Evolutionary conservation across 2,329 filamentous ascomycete genomes (phyloP), one percentile per base, ranked within the genome.

Genomic region (Xenoacremonium recifei): DNA sequence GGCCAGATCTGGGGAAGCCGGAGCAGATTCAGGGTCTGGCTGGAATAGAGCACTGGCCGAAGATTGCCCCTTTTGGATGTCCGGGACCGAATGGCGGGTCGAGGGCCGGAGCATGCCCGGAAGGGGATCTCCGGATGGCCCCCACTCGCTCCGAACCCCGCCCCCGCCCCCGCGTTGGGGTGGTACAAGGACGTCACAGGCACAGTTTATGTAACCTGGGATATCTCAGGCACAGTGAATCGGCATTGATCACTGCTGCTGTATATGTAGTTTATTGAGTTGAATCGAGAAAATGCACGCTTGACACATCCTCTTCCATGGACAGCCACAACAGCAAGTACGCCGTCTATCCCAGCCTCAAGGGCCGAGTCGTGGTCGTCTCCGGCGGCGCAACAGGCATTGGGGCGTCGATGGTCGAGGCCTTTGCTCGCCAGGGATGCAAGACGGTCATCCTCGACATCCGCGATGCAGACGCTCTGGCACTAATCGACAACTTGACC

Each of bases 341-440:
- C 17, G 69, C 70, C 18, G 64, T 54, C 3, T 73, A 72, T 41
- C 69, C 68, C 7, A 71, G 68, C 50, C 54, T 73, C 25, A 56
- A 53, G 21, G 65, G 50, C 54, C 64, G 65, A 47, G 64, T 55
- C 3, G 67, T 75, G 4, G 55, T 75, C 25, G 63, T 75, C 43
- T 67, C 70, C 0, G 72, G 72, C 25, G 72, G 69, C 3, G 71
- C 71, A 21, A 64, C 68, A 40, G 72, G 72, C 11, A 75, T 76
- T 40, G 72, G 72, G 25, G 66, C 69, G 2, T 54, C 66, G 2
- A 63, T 66, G 7, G 71, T 73, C 16, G 65, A 72, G 50, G 54
- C 65, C 25, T 75, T 75, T 50, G 65, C 65, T 39, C 53, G 60
- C 2, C 71, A 75, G 37, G 69, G 70, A n/a, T 62, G 64, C n/a